Evolutionary conservation across 495 filamentous ascomycete genomes (phyloP).

Genomic region (Clohesyomyces aquaticus): DNA sequence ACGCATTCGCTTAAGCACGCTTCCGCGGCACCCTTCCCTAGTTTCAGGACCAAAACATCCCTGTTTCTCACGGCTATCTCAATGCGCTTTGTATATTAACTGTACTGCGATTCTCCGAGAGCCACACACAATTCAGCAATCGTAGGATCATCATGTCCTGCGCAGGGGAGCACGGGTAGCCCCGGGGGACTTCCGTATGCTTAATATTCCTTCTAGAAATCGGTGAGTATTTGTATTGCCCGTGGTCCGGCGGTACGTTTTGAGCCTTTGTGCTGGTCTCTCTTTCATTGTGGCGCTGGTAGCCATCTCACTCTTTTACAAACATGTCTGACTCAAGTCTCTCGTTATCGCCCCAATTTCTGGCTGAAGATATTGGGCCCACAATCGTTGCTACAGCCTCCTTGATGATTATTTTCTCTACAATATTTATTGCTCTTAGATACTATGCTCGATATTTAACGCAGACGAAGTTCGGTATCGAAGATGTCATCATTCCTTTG

Average conservation of each 20-base stretch:
- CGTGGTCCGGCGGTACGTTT: neutral
- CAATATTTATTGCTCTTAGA: conserved; percentile 20
- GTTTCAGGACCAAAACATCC: conserved; percentile 2
- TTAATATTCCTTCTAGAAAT: conserved; percentile 3
- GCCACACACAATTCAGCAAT: neutral
- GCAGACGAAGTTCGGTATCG: conserved; percentile 9
- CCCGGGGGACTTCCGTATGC: neutral
- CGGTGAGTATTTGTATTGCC: neutral
- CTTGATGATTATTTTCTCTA: conserved; percentile 23
- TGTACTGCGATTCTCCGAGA: no score
- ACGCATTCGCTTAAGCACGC: neutral
- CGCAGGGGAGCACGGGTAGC: neutral
- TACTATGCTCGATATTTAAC: conserved; percentile 29
- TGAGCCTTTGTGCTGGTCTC: neutral
- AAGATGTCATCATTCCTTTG: conserved; percentile 28
- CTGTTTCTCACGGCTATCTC: neutral
- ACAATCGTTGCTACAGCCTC: conserved; percentile 28
- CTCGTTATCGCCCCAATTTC: conserved; percentile 6
- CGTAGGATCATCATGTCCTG: neutral
- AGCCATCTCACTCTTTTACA: conserved; percentile 2
- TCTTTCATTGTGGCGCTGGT: conserved; percentile 19
- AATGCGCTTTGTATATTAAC: no score
- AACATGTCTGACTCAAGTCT: conserved; percentile 9
- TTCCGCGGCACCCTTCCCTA: neutral
- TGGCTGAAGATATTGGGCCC: conserved; percentile 26